A percentile compares a stretch with the other conserved stretches of the same genome.
phyloP scores from a whole-genome alignment of 306 rosid genomes.

The Medicago ruthenica region DNA sequence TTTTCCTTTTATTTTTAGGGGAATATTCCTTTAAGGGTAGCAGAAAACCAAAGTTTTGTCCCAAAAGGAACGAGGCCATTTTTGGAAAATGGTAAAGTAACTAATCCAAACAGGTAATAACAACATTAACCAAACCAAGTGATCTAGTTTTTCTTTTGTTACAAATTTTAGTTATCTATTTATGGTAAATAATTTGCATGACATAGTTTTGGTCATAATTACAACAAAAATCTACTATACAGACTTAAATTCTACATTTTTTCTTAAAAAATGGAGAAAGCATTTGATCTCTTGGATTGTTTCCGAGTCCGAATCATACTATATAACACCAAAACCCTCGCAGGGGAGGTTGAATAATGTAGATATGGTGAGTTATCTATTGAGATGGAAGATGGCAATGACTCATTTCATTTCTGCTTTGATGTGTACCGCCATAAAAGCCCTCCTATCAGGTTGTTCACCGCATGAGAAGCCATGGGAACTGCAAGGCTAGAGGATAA shows the following conservation, averaged over 20 bases:
- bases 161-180: constrained; percentile 41
- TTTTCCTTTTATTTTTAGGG: constrained; percentile 42
- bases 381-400: constrained; percentile 30
- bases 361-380: constrained; percentile 22
- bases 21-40: constrained; percentile 36
- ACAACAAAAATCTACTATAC: constrained; percentile 31
- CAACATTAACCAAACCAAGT: constrained; percentile 5
- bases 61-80: constrained; percentile 18
- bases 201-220: constrained; percentile 9
- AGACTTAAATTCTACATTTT: constrained; percentile 4
- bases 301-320: too few relatives aligned
- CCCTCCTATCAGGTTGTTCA: constrained; percentile 86
- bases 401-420: constrained; percentile 34
- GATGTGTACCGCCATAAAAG: constrained; percentile 72
- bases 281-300: constrained; percentile 6
- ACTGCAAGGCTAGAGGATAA: constrained; percentile 76
- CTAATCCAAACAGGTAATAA: constrained; percentile 9
- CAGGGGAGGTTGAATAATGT: constrained; percentile 1
- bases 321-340: too few relatives aligned
- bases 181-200: constrained; percentile 26
- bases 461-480: constrained; percentile 89
- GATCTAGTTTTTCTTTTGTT: background rate
- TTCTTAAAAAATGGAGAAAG: constrained; percentile 23
- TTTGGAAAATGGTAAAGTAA: constrained; percentile 40
- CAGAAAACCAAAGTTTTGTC: constrained; percentile 6